Percentiles rank a stretch among this genome's conserved stretches.
Evolutionary conservation across 495 filamentous ascomycete genomes (phyloP).

Genomic region (Tuber calosporum): DNA sequence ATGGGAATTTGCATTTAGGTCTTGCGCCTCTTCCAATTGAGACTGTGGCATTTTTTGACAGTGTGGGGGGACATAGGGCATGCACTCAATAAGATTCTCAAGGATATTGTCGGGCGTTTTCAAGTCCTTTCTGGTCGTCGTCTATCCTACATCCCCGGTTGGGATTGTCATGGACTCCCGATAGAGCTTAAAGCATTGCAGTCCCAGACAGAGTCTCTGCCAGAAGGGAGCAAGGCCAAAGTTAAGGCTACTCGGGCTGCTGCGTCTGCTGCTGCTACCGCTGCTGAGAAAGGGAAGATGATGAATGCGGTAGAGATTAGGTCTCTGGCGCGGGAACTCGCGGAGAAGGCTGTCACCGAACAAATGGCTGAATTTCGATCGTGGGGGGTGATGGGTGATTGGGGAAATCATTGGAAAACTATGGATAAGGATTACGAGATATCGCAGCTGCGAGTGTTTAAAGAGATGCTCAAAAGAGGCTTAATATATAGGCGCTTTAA

Average conservation of each 20-base stretch:
- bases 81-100: conserved; percentile 93
- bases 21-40: neutral
- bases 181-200: conserved; percentile 97
- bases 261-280: conserved; percentile 31
- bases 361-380: conserved; percentile 77
- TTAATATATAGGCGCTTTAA: conserved; percentile 82
- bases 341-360: conserved; percentile 61
- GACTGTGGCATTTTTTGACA: neutral
- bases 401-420: conserved; percentile 84
- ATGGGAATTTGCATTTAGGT: conserved; percentile 75
- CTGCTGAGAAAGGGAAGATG: conserved; percentile 35
- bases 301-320: conserved; percentile 53
- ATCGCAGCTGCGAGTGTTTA: conserved; percentile 75
- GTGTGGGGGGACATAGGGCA: conserved; percentile 52
- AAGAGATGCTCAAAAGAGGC: conserved; percentile 72
- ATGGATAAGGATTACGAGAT: conserved; percentile 87
- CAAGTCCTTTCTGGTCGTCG: conserved; percentile 69
- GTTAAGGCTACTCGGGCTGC: conserved; percentile 43
- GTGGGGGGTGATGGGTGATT: conserved; percentile 90
- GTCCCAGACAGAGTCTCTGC: conserved; percentile 40
- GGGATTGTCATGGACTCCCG: conserved; percentile 96
- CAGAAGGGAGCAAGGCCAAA: conserved; percentile 41
- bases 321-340: conserved; percentile 64
- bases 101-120: conserved; percentile 81
- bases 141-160: conserved; percentile 85